Evolutionary conservation across 169 alveolate species (phyloP).

Genomic region (Plasmodium relictum): DNA sequence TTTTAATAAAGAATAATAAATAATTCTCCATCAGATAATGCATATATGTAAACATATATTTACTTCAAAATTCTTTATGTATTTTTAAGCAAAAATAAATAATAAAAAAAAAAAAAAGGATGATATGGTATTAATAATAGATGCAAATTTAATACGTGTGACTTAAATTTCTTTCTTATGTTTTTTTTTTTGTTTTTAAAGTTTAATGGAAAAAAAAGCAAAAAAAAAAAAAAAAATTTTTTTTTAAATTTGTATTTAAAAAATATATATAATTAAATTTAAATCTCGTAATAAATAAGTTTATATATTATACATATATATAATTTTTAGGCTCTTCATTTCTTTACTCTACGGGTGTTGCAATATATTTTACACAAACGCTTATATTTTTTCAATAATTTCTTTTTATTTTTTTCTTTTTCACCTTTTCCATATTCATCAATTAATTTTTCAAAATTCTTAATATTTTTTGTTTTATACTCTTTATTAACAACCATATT

Average conservation of each 20-base stretch:
- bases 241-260: slow-evolving; percentile 2
- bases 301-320: slow-evolving; percentile 1
- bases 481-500: slow-evolving; percentile 21
- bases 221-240: neutral
- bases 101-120: too few species aligned
- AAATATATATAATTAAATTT: neutral
- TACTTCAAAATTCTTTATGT: too few species aligned
- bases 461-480: slow-evolving; percentile 17
- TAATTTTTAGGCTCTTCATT: slow-evolving; percentile 11
- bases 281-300: neutral
- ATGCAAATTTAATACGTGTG: too few species aligned
- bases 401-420: slow-evolving; percentile 6
- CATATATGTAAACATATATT: too few species aligned
- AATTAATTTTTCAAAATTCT: slow-evolving; percentile 23
- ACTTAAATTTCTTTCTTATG: too few species aligned
- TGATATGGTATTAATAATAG: too few species aligned
- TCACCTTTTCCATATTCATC: slow-evolving; percentile 10
- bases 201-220: neutral
- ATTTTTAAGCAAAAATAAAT: too few species aligned
- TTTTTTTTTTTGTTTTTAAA: slow-evolving; percentile 5
- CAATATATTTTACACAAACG: slow-evolving; percentile 49
- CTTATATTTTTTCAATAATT: slow-evolving; percentile 33
- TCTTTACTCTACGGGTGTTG: slow-evolving; percentile 10
- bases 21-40: too few species aligned
- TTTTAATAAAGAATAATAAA: too few species aligned